Evolutionary conservation across 768 basidiomycete genomes (phyloP), one percentile per base, ranked within the genome.

Genomic region (Galerina sulciceps): DNA sequence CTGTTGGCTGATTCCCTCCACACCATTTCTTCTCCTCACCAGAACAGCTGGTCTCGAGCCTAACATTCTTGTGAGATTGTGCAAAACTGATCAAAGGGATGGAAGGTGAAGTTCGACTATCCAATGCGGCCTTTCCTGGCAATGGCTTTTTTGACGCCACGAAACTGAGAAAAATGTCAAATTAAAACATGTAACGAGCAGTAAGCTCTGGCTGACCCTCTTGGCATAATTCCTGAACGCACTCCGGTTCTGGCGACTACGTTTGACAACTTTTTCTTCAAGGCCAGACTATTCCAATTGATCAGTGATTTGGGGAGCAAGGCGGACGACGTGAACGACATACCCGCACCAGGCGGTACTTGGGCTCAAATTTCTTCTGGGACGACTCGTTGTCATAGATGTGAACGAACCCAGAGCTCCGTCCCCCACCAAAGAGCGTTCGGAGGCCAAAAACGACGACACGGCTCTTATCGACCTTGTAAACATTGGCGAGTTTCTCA

Each of bases 221-320:
- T 99, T 99, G 62, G 91, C 86, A 74, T 96, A 89, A 81, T 99
- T 99, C 87, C 99, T 99, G 71, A 96, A 88, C 84, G 99, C 96
- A 83, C 99, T 98, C 78, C 97, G 90, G 78, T 99, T 87, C 77
- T 99, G 98, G 72, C 97, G 91, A 64, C 93, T 94, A 53, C 96
- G 81, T 77, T 90, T 94, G 42, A 93, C 91, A 62, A 90, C 88
- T 82, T 98, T 97, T 63, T 81, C 58, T 35, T 67, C 72, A 46
- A 94, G 73, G 52, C 90, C 89, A 63, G 82, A 85, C 93, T 94
- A 62, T 40, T 64, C 55, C 47, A 31, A 22, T 31, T 36, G 35
- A 35, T 62, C 4, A 60, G 41, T 45, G 4, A 57, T 10, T 10
- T 37, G 22, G n/a, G n/a, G 47, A 50, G 40, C 26, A 57, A 31